These are phyloP conservation scores for Nymphaea colorata DNA, from an alignment of 164 flowering plant species.

Conservation along the genomic window DNA sequence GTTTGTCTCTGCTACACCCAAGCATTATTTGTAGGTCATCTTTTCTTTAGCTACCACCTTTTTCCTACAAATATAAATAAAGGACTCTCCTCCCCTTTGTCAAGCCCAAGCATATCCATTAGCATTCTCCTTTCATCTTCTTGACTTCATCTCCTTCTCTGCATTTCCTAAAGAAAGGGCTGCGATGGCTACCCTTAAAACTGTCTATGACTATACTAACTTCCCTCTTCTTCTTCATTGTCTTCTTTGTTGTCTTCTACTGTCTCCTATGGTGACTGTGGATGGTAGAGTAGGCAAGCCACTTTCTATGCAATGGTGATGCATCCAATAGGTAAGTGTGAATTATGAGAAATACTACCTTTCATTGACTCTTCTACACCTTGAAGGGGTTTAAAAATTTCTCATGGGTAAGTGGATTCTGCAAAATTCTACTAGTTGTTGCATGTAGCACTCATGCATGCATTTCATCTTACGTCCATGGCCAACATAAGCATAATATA, in stretches of 20 bases:
- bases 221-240: background rate
- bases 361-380: too few relatives aligned
- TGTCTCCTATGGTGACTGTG: constrained; percentile 10
- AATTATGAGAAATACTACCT: too few relatives aligned
- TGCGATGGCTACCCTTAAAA: background rate
- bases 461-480: too few relatives aligned
- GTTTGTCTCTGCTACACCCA: background rate
- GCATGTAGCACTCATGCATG: too few relatives aligned
- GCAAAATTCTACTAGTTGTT: too few relatives aligned
- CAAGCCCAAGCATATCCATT: background rate
- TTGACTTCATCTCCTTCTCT: background rate
- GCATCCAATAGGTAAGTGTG: constrained; percentile 29
- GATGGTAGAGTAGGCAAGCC: constrained; percentile 26
- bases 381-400: too few relatives aligned
- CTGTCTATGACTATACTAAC: too few relatives aligned
- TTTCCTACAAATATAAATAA: too few relatives aligned
- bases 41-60: background rate
- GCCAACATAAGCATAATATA: too few relatives aligned
- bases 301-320: constrained; percentile 33
- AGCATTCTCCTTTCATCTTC: background rate
- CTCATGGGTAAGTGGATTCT: too few relatives aligned
- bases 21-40: background rate
- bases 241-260: background rate
- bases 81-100: background rate
- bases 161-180: background rate